These are phyloP conservation scores for Fistulifera pelliculosa DNA, from an alignment of 108 stramenopile species.

Conservation along the genomic window DNA sequence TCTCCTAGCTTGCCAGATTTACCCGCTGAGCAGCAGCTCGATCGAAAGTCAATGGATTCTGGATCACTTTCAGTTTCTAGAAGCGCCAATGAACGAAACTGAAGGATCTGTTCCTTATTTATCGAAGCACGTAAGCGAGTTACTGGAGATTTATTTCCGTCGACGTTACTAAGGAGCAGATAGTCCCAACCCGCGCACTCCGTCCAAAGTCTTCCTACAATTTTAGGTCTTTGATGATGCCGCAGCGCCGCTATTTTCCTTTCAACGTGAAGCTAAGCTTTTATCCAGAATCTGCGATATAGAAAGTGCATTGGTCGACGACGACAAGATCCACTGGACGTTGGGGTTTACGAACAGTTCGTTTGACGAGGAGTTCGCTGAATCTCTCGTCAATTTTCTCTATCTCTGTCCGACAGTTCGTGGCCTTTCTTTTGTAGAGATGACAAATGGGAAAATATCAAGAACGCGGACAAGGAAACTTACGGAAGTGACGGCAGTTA, in stretches of 20 bases:
- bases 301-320: constrained; percentile 16
- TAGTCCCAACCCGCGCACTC: constrained; percentile 35
- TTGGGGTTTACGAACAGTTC: constrained; percentile 58
- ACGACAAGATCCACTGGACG: constrained; percentile 45
- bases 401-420: constrained; percentile 53
- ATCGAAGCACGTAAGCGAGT: constrained; percentile 25
- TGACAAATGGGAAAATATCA: constrained; percentile 14
- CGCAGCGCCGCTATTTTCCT: constrained; percentile 50
- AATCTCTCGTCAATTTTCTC: constrained; percentile 55
- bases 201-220: constrained; percentile 36
- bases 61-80: constrained; percentile 15
- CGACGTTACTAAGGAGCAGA: constrained; percentile 26
- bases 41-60: constrained; percentile 50
- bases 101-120: not conserved
- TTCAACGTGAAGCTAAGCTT: constrained; percentile 55
- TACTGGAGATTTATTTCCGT: constrained; percentile 54
- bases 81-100: not conserved
- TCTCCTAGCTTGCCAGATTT: constrained; percentile 31
- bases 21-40: constrained; percentile 25
- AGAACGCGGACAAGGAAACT: constrained; percentile 7
- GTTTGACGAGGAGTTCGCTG: constrained; percentile 59
- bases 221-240: constrained; percentile 63
- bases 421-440: constrained; percentile 41
- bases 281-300: constrained; percentile 44
- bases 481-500: constrained; percentile 39